These are phyloP conservation scores for Sporothrix mexicana DNA, from an alignment of 2,329 filamentous ascomycete species.

Conservation along the genomic window DNA sequence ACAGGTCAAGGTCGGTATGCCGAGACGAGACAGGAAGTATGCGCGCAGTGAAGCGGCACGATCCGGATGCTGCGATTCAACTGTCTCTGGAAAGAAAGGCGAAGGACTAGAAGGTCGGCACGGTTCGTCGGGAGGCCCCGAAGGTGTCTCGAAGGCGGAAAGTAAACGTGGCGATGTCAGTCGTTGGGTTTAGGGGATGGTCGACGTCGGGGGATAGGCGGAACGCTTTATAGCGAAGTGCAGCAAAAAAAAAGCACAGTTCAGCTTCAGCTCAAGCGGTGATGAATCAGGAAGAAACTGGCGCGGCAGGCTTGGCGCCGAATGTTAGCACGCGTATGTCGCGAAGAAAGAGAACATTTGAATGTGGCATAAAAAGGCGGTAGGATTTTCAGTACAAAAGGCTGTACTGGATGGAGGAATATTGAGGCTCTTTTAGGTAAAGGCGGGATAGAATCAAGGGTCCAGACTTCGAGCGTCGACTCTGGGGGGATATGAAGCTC, in stretches of 20 bases:
- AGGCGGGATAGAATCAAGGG: neutral
- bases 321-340: constrained; percentile 17
- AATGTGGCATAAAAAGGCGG: constrained; percentile 14
- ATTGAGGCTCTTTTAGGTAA: constrained; percentile 15
- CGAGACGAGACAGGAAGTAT: neutral
- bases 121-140: constrained; percentile 12
- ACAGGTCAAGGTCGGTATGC: neutral
- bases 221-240: neutral
- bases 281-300: neutral
- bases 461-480: neutral
- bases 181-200: neutral
- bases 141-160: neutral
- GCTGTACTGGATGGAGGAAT: constrained; percentile 1
- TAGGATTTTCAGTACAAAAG: neutral
- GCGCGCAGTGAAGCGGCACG: constrained; percentile 28
- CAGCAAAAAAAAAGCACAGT: neutral
- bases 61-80: neutral
- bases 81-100: neutral
- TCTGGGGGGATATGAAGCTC: constrained; percentile 12
- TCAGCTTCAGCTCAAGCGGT: neutral
- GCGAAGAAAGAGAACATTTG: neutral
- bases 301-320: constrained; percentile 21
- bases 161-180: too few species aligned
- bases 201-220: neutral
- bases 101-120: neutral